Evolutionary conservation across 1,284 basidiomycete species (phyloP), one percentile per base, ranked within the genome.

Genomic region (Rhodotorula mucilaginosa): DNA sequence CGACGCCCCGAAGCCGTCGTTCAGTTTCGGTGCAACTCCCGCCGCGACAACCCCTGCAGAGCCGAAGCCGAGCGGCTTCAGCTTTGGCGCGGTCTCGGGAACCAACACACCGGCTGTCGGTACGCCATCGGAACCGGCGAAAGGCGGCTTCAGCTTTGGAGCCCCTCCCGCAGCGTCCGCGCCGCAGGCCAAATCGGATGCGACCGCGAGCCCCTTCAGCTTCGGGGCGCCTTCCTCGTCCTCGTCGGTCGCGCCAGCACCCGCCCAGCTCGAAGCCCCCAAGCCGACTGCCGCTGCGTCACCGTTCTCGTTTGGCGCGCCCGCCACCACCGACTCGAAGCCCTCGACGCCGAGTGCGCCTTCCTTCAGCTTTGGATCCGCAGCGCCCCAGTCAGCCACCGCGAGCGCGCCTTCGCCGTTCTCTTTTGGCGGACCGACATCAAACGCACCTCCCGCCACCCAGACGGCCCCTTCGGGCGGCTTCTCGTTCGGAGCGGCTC

Each of bases 331-430:
- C 46, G 13, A 44, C 4, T 1, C 68, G 15, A 60, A 47, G 26
- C 44, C 39, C 12, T 23, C 58, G n/a, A 26, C 58, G 16, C n/a
- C 59, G 39, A 29, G n/a, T 48, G 34, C 34, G 6, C 5, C 67
- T 10, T 26, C 67, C 10, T 66, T 60, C 46, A 44, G 58, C n/a
- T 60, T 60, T 23, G 64, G 51, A 15, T 6, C 61, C 5, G n/a
- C 61, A 23, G 23, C 12, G 18, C 19, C 51, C 31, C 16, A 31
- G 26, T 12, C 26, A 21, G 21, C 61, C 4, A 49, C 48, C n/a
- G 26, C 48, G 19, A 31, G 31, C 26, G 48, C 49, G 2, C 49
- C 61, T 2, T 62, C 61, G 61, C 49, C 61, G 4, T 62, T 60
- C 58, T n/a, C 39, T 44, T 59, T 59, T 12, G 58, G 58, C n/a